Evolutionary conservation across 305 asterid genomes (phyloP), one percentile per base, ranked within the genome.

Genomic region (Fraxinus angustifolia): DNA sequence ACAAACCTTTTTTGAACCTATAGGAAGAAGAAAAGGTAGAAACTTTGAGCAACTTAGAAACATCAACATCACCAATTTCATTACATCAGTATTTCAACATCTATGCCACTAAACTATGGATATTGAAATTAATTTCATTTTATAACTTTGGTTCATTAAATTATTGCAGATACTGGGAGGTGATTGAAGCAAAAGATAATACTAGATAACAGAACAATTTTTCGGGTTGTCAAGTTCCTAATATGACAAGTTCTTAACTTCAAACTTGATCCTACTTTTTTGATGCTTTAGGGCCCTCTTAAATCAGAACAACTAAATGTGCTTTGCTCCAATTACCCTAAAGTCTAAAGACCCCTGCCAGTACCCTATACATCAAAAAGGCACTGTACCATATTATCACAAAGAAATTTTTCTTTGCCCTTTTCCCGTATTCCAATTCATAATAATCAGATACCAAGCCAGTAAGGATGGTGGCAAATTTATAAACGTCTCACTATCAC

Each of bases 1-100:
- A 96, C 80, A 94, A 73, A 81, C 97, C 98, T 86, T 92, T 89
- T 88, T 96, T 94, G 84, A 85, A 94, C 87, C 97, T 93, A 82
- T 58, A 82, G 75, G 79, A 81, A 80, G 11, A 60, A 75, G 76
- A 76, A 56, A 62, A 58, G 60, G 17, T 71, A 31, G 26, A 71
- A 80, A 40, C 79, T 79, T 58, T 56, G 81, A 82, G 75, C 68
- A 75, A 48, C 19, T 42, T 34, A 53, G 79, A 76, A 70, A 80
- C 30, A 48, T 31, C 71, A 72, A 50, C 76, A 77, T 58, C 23
- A 30, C 56, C 82, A 26, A 73, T 35, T 67, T 77, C 79, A 78
- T 14, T 53, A 73, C n/a, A 58, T 21, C 74, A 60, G 38, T 65
- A 67, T 56, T 76, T 68, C 17, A 34, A 81, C 36, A 76, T 76